Percentiles rank a stretch among this genome's conserved stretches.
Evolutionary conservation across 2,329 filamentous ascomycete genomes (phyloP).

Genomic region (Thielaviopsis musarum): DNA sequence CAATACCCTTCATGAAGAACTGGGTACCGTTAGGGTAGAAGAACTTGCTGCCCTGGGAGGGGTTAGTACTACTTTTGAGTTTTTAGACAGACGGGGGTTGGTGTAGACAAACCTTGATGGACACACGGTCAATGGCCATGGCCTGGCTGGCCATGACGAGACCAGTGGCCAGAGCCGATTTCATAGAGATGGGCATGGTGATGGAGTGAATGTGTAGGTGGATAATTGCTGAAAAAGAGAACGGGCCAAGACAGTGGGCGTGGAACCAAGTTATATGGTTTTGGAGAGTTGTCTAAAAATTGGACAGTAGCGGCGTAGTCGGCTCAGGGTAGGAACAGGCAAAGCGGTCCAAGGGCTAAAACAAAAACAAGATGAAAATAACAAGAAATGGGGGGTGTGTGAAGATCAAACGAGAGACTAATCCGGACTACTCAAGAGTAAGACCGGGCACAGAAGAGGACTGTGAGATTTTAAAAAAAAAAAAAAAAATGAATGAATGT

Average conservation of each 20-base stretch:
- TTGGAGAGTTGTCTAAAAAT: background rate
- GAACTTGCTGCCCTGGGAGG: conserved; percentile 56
- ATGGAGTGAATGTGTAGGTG: background rate
- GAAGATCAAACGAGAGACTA: background rate
- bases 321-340: background rate
- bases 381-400: background rate
- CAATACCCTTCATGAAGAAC: conserved; percentile 77
- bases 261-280: background rate
- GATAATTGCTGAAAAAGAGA: background rate
- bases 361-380: background rate
- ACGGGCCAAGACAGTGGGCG: background rate
- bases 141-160: conserved; percentile 26
- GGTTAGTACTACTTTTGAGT: conserved; percentile 1
- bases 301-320: background rate
- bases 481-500: background rate
- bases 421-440: background rate
- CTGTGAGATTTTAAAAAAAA: background rate
- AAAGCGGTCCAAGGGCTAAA: background rate
- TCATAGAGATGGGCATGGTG: conserved; percentile 18
- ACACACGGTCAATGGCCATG: conserved; percentile 37
- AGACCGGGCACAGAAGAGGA: background rate
- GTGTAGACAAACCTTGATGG: conserved; percentile 42
- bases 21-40: conserved; percentile 61
- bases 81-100: background rate
- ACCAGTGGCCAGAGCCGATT: conserved; percentile 21